Base-by-base conservation (phyloP, 768 basidiomycete genomes). In the Boletus huronensis region DNA sequence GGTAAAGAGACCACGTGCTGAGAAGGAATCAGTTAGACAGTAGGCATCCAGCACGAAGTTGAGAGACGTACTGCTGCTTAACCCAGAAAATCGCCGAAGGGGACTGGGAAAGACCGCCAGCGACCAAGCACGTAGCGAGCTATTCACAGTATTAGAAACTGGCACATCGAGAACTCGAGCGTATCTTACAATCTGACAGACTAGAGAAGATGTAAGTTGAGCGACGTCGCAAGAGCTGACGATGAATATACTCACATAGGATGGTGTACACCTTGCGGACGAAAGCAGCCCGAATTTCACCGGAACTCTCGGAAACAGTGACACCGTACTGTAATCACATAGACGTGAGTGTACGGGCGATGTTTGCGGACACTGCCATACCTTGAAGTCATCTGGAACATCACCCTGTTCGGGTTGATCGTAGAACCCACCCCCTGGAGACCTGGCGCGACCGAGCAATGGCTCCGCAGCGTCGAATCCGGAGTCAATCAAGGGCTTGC, bases 361-460 rank as follows among this genome's bases (percentile, higher is more conserved):
- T 43, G 41, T 10, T 50, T 29, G 3, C 11, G 16, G 14, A 32
- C 29, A n/a, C 29, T 42, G 32, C 64, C 74, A 23, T 55, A 90
- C 90, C 82, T 95, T 93, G 82, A 97, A 97, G 70, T 97, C 95
- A 64, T 96, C 94, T 0, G 91, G 92, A 44, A 93, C 64, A 59
- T 93, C 92, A 44, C 81, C 90, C 32, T 74, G 75, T 26, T 73
- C 77, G 6, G 91, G 85, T 61, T 93, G 90, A 72, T 93, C 82
- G 59, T 80, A 89, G 60, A 84, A 78, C n/a, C 74, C 84, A 28
- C 78, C 77, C 17, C 70, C 70, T 17, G 75, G 68, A 39, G 71
- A 74, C 54, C 78, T 75, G 50, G 81, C 76, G 25, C 66, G 63
- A 39, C 76, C 77, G 25, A 89, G 76, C 35, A 92, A 72, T 1